A percentile compares a stretch with the other conserved stretches of the same genome.
Evolutionary conservation across 768 basidiomycete species (phyloP).

Genomic region (Trametes meyenii): DNA sequence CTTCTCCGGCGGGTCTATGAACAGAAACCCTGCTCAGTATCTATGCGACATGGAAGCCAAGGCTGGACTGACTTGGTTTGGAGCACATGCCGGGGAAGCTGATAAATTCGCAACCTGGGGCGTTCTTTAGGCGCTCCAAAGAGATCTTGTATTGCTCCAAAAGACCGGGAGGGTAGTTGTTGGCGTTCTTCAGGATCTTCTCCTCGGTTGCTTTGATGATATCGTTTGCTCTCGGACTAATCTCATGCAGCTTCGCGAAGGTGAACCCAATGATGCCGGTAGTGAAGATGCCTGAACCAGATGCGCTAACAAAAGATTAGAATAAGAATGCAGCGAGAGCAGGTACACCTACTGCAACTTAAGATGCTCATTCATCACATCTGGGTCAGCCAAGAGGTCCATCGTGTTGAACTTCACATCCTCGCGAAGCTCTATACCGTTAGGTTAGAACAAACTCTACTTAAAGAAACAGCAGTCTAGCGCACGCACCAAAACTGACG

Average conservation of each 20-base stretch:
- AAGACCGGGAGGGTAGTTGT: conserved; percentile 36
- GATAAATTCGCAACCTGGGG: conserved; percentile 37
- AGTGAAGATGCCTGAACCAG: conserved; percentile 32
- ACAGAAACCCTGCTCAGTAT: neutral
- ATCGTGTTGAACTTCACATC: conserved; percentile 33
- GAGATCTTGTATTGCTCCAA: conserved; percentile 45
- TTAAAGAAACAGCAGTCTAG: neutral
- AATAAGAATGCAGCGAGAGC: neutral
- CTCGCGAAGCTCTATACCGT: conserved; percentile 35
- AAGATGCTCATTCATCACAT: conserved; percentile 32
- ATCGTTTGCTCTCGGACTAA: conserved; percentile 28
- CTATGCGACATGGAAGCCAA: neutral
- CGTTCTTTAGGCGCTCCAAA: conserved; percentile 36
- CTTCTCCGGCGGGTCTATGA: conserved; percentile 38
- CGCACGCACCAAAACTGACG: conserved; percentile 32
- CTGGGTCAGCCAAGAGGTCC: conserved; percentile 36
- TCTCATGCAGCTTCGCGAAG: conserved; percentile 26
- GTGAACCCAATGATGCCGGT: conserved; percentile 32
- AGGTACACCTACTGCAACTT: conserved; percentile 36
- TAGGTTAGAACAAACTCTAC: neutral
- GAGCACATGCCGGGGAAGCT: conserved; percentile 33
- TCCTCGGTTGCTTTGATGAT: conserved; percentile 31
- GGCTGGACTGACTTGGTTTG: conserved; percentile 28
- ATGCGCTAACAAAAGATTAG: conserved; percentile 21
- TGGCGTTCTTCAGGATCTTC: conserved; percentile 27